Evolutionary conservation across 768 basidiomycete species (phyloP).

Genomic region (Xerocomellus dryophilus): DNA sequence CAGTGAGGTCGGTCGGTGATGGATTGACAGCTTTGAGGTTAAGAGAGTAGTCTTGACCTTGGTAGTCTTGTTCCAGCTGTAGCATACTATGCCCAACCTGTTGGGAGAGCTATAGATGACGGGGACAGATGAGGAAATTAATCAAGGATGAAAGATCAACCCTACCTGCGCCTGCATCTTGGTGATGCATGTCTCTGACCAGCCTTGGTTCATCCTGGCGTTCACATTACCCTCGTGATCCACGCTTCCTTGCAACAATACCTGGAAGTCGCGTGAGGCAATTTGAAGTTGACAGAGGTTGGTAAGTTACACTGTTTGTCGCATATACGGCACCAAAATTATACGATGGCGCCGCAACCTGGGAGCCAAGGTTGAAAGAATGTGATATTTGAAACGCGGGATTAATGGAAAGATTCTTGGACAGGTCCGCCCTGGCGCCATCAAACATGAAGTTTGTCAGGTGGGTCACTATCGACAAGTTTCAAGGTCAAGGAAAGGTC

Average conservation of each 20-base stretch:
- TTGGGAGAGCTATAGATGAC: constrained; percentile 59
- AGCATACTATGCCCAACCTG: constrained; percentile 84
- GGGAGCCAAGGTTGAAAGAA: constrained; percentile 88
- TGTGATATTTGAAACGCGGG: constrained; percentile 99
- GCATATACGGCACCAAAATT: constrained; percentile 94
- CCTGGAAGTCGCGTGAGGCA: constrained; percentile 43
- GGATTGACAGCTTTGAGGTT: constrained; percentile 92
- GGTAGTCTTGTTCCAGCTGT: constrained; percentile 91
- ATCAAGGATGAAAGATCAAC: constrained; percentile 1
- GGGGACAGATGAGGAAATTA: constrained; percentile 6
- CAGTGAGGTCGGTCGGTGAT: constrained; percentile 79
- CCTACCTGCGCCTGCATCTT: constrained; percentile 87
- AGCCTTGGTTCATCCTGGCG: constrained; percentile 85
- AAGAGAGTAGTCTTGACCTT: constrained; percentile 80
- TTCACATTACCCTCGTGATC: constrained; percentile 92
- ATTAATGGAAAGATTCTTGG: constrained; percentile 86
- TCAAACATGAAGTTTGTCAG: constrained; percentile 95
- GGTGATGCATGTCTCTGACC: constrained; percentile 72
- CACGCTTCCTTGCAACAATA: constrained; percentile 89
- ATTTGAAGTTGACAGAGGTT: constrained; percentile 5
- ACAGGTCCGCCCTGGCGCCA: constrained; percentile 93
- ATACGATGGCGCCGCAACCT: constrained; percentile 81
- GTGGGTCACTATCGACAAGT: constrained; percentile 64
- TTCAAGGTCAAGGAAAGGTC: not conserved
- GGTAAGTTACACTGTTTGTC: constrained; percentile 60